Evolutionary conservation across 495 filamentous ascomycete genomes (phyloP).

Genomic region (Aspergillus leporis): DNA sequence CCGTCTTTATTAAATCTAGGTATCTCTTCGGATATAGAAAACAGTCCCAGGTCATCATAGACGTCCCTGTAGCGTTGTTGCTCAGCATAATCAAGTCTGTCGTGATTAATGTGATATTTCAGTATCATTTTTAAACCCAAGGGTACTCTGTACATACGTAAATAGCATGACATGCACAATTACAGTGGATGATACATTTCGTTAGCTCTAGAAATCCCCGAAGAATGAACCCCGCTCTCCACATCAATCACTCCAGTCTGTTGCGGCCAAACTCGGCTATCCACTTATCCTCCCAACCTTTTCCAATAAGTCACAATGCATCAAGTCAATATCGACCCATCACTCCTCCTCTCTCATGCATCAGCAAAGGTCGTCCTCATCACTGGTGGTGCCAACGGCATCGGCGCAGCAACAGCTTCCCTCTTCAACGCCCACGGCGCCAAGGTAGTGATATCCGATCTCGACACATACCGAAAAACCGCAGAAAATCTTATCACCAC

Average conservation of each 20-base stretch:
- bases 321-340: slow-evolving; percentile 11
- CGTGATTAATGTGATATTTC: too few relatives aligned
- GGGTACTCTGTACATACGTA: too few relatives aligned
- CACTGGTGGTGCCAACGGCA: slow-evolving; percentile 42
- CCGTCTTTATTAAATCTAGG: too few relatives aligned
- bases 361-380: slow-evolving; percentile 32
- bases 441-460: slow-evolving; percentile 34
- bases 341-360: slow-evolving; percentile 10
- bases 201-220: neutral
- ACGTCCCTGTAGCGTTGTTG: too few relatives aligned
- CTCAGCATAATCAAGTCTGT: too few relatives aligned
- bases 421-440: slow-evolving; percentile 28
- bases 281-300: neutral
- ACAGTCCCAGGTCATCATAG: too few relatives aligned
- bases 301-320: slow-evolving; percentile 7
- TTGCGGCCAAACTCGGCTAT: neutral
- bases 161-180: too few relatives aligned
- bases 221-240: neutral
- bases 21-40: too few relatives aligned
- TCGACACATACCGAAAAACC: slow-evolving; percentile 11
- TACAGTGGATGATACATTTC: too few relatives aligned
- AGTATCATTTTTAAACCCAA: too few relatives aligned
- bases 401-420: slow-evolving; percentile 35
- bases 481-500: slow-evolving; percentile 20
- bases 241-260: neutral